Conservation (phyloP, 345 rosid genomes). For the Sisymbrium altissimum region DNA sequence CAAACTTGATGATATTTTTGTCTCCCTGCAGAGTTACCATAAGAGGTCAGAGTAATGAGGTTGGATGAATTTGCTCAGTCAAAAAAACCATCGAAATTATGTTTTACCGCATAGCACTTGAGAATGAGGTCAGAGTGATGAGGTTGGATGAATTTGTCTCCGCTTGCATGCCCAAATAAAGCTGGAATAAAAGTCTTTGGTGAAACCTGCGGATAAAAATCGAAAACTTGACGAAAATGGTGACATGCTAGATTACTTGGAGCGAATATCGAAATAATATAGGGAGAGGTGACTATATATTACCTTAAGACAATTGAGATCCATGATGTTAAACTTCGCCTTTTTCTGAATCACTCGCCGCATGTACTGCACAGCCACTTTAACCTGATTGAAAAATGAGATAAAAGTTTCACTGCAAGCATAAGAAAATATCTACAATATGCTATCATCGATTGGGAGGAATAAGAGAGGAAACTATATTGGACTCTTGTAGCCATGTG, state of each 20-base stretch:
- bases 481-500: neutral
- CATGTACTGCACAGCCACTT: slow-evolving; percentile 96
- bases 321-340: slow-evolving; percentile 97
- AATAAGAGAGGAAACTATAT: neutral
- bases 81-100: neutral
- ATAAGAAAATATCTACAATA: slow-evolving; percentile 1
- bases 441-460: neutral
- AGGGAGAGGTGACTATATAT: neutral
- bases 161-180: slow-evolving; percentile 88
- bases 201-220: slow-evolving; percentile 53
- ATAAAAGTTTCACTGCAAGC: neutral
- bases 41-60: neutral
- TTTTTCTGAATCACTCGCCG: slow-evolving; percentile 76
- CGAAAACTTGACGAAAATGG: slow-evolving; percentile 9
- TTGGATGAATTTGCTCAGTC: neutral
- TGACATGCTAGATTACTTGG: slow-evolving; percentile 8
- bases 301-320: slow-evolving; percentile 87
- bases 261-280: neutral
- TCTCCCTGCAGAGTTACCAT: slow-evolving; percentile 68
- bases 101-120: slow-evolving; percentile 64
- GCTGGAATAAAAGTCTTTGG: slow-evolving; percentile 88
- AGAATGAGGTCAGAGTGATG: slow-evolving; percentile 81
- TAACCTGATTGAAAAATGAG: slow-evolving; percentile 51
- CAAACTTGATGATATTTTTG: slow-evolving; percentile 88
- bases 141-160: slow-evolving; percentile 85